These are phyloP conservation scores for Actinomortierella ambigua DNA, from an alignment of 371 early-diverging fungal species.

Conservation along the genomic window DNA sequence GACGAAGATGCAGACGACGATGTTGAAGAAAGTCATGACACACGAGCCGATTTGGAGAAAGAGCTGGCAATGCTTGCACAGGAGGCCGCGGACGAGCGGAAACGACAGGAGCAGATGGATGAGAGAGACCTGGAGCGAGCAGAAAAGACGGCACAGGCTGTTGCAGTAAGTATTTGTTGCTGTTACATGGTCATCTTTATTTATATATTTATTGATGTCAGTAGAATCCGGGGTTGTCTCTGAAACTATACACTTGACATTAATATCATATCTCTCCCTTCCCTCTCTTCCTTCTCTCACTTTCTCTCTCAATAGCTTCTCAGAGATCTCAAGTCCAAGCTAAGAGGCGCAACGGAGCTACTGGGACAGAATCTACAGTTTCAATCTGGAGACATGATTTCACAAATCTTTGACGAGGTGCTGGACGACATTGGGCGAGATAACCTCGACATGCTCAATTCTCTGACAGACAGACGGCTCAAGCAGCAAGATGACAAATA, in stretches of 20 bases:
- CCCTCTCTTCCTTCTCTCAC: too few species aligned
- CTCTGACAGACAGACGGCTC: constrained; percentile 9
- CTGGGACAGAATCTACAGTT: constrained; percentile 35
- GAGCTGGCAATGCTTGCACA: constrained; percentile 43
- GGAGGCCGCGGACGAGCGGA: constrained; percentile 35
- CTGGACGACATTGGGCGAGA: constrained; percentile 41
- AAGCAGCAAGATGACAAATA: constrained; percentile 8
- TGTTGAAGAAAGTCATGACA: constrained; percentile 16
- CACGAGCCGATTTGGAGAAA: constrained; percentile 13
- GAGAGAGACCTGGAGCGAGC: constrained; percentile 37
- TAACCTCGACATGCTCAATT: constrained; percentile 26
- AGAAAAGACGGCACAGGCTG: constrained; percentile 2
- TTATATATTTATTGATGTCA: too few species aligned
- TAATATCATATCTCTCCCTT: too few species aligned
- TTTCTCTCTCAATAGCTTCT: constrained; percentile 17
- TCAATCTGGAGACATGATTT: constrained; percentile 36
- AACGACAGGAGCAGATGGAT: constrained; percentile 28
- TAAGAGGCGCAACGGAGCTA: constrained; percentile 29
- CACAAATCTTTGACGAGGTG: constrained; percentile 40
- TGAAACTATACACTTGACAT: too few species aligned
- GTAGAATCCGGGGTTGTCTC: too few species aligned
- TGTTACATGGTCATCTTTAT: too few species aligned
- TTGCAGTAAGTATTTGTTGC: too few species aligned
- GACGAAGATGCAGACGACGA: not conserved
- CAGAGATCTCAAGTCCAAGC: constrained; percentile 31